These are phyloP conservation scores for Symmetrospora coprosmae DNA, from an alignment of 768 basidiomycete genomes.

Conservation along the genomic window DNA sequence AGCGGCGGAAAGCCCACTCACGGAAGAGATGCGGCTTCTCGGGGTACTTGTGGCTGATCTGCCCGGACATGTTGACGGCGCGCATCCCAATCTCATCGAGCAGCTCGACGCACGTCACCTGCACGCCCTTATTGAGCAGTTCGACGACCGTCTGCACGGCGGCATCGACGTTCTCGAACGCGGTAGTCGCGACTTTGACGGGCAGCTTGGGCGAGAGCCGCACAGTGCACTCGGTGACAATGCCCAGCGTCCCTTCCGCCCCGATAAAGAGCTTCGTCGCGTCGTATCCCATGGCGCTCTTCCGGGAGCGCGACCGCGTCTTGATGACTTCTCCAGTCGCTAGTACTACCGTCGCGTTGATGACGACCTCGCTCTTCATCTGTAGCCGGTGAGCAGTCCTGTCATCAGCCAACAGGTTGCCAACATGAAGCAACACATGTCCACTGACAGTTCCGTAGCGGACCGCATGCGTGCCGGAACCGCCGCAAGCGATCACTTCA, in stretches of 20 bases:
- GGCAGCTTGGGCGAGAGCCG: constrained; percentile 66
- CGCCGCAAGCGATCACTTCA: constrained; percentile 11
- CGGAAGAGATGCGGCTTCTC: constrained; percentile 18
- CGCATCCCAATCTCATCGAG: constrained; percentile 53
- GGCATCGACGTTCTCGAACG: constrained; percentile 61
- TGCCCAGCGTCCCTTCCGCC: constrained; percentile 59
- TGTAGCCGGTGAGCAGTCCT: no score
- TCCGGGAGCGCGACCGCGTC: constrained; percentile 51
- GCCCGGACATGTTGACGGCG: constrained; percentile 17
- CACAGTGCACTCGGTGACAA: constrained; percentile 77
- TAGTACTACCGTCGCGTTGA: constrained; percentile 63
- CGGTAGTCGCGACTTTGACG: constrained; percentile 72
- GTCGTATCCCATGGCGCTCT: constrained; percentile 77
- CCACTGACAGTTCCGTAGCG: constrained; percentile 64
- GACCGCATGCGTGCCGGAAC: constrained; percentile 39
- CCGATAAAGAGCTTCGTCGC: constrained; percentile 31
- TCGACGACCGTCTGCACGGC: constrained; percentile 73
- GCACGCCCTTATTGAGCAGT: constrained; percentile 56
- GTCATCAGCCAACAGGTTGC: no score
- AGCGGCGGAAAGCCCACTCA: background rate
- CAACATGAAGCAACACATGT: no score
- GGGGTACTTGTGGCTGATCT: background rate
- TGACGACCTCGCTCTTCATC: constrained; percentile 26
- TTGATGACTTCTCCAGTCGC: constrained; percentile 82
- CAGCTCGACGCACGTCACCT: constrained; percentile 73